Evolutionary conservation across 768 basidiomycete species (phyloP).

Genomic region (Pisolithus tinctorius): DNA sequence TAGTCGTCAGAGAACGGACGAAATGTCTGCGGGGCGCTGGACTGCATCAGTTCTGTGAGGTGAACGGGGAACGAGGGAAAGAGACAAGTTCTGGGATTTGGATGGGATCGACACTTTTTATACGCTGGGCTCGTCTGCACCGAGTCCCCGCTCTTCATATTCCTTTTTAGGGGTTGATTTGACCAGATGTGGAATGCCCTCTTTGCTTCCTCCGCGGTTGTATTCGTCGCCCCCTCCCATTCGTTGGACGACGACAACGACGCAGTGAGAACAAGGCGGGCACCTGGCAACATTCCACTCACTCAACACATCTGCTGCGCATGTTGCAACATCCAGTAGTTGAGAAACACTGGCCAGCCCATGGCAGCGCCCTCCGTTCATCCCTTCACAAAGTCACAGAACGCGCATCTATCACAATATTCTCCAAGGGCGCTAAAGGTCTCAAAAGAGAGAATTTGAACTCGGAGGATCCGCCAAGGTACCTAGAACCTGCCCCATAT

Average conservation of each 20-base stretch:
- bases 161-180: conserved; percentile 27
- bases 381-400: background rate
- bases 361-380: background rate
- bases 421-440: too few species aligned
- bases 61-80: conserved; percentile 27
- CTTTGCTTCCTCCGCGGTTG: conserved; percentile 18
- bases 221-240: background rate
- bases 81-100: background rate
- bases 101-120: conserved; percentile 19
- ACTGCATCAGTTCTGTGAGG: conserved; percentile 18
- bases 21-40: conserved; percentile 20
- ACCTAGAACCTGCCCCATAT: too few species aligned
- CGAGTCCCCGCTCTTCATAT: conserved; percentile 13
- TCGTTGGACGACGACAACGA: background rate
- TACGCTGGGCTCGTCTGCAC: conserved; percentile 23
- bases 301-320: too few species aligned
- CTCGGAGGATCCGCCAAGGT: too few species aligned
- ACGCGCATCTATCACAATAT: too few species aligned
- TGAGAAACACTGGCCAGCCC: background rate
- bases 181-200: conserved; percentile 23
- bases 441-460: too few species aligned
- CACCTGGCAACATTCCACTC: too few species aligned
- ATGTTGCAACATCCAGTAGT: too few species aligned
- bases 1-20: conserved; percentile 34
- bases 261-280: background rate